Conservation (phyloP, 345 rosid genomes). For the Pseudoturritis turrita region DNA sequence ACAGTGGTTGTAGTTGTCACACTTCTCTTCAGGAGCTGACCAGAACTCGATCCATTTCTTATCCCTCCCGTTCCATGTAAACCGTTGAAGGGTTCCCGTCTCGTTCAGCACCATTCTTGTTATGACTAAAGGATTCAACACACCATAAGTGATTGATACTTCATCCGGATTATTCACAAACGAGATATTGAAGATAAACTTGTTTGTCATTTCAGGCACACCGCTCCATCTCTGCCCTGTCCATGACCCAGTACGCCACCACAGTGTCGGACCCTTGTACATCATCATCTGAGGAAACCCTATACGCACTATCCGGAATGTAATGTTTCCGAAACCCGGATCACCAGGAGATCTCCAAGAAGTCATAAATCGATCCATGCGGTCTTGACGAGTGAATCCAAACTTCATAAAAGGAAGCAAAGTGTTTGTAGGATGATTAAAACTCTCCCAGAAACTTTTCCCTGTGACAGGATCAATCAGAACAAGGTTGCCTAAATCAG, state of each 20-base stretch:
- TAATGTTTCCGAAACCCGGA: slow-evolving; percentile 43
- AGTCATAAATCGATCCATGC: slow-evolving; percentile 34
- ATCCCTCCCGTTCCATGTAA: slow-evolving; percentile 43
- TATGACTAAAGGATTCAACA: slow-evolving; percentile 28
- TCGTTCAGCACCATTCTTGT: slow-evolving; percentile 52
- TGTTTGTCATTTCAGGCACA: slow-evolving; percentile 50
- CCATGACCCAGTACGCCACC: slow-evolving; percentile 63
- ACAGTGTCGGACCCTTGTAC: slow-evolving; percentile 29
- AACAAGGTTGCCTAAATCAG: slow-evolving; percentile 66
- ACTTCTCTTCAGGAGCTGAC: slow-evolving; percentile 53
- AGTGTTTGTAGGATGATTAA: slow-evolving; percentile 62
- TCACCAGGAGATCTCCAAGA: slow-evolving; percentile 55
- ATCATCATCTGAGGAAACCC: slow-evolving; percentile 51
- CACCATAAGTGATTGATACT: slow-evolving; percentile 31
- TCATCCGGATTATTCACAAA: slow-evolving; percentile 34
- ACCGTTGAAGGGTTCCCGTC: slow-evolving; percentile 40
- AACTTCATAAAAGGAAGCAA: slow-evolving; percentile 60
- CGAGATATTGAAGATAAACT: slow-evolving; percentile 30
- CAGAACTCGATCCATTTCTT: slow-evolving; percentile 44
- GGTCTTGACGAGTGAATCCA: slow-evolving; percentile 40
- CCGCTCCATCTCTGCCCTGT: slow-evolving; percentile 65
- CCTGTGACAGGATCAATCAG: slow-evolving; percentile 29
- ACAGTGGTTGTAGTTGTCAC: slow-evolving; percentile 55
- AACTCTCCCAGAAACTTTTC: slow-evolving; percentile 58
- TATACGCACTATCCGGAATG: slow-evolving; percentile 34